These are phyloP conservation scores for Yamadazyma blattariae DNA, from an alignment of 1,139 yeast species.

Conservation along the genomic window DNA sequence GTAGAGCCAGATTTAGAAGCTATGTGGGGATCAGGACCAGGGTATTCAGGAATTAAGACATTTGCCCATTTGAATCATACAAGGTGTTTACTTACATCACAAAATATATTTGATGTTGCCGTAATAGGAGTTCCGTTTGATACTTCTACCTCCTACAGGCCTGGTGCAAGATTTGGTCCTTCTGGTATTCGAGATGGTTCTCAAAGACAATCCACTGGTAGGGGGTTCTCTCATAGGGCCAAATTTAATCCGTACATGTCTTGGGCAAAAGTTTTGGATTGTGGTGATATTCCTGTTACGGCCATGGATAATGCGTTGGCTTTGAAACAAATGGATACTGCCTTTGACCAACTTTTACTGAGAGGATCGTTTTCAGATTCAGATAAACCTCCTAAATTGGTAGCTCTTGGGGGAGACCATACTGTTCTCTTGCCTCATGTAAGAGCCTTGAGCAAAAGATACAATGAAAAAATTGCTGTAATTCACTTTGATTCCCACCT, in stretches of 20 bases:
- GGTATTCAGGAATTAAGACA: conserved; percentile 66
- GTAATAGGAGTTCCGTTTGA: conserved; percentile 76
- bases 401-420: conserved; percentile 79
- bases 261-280: conserved; percentile 71
- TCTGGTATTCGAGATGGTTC: conserved; percentile 71
- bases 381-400: conserved; percentile 50
- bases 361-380: conserved; percentile 22
- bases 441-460: conserved; percentile 54
- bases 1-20: conserved; percentile 43
- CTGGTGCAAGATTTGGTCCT: conserved; percentile 82
- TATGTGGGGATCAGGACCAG: conserved; percentile 65
- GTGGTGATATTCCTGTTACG: conserved; percentile 79
- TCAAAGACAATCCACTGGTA: conserved; percentile 61
- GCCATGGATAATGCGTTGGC: conserved; percentile 79
- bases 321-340: conserved; percentile 66
- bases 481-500: conserved; percentile 79
- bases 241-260: conserved; percentile 57
- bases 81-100: conserved; percentile 52
- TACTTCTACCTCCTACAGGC: conserved; percentile 69
- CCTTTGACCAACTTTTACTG: conserved; percentile 55
- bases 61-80: conserved; percentile 68
- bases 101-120: conserved; percentile 56
- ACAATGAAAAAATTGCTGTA: conserved; percentile 65
- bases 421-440: conserved; percentile 68
- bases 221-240: conserved; percentile 72